phyloP scores from a whole-genome alignment of 192 early-diverging fungal genomes.

The Hyaloraphidium curvatum region DNA sequence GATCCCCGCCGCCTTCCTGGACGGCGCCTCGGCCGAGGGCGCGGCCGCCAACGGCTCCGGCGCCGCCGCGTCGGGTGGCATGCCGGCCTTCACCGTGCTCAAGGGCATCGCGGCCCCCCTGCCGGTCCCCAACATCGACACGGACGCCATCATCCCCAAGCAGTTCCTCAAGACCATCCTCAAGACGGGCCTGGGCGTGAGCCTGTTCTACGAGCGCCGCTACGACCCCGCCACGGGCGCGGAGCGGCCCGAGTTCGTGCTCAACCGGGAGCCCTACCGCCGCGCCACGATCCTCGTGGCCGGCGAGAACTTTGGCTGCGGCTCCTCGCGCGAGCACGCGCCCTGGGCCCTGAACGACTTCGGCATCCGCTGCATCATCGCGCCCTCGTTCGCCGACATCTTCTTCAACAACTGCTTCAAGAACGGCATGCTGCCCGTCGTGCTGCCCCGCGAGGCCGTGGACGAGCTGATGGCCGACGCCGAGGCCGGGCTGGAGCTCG shows the following conservation, averaged over 20 bases:
- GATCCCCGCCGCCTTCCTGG: background rate
- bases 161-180: constrained; percentile 60
- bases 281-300: constrained; percentile 30
- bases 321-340: constrained; percentile 46
- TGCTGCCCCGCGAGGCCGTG: constrained; percentile 10
- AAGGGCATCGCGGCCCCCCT: constrained; percentile 38
- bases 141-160: constrained; percentile 57
- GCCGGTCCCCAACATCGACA: constrained; percentile 40
- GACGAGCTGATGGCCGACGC: constrained; percentile 25
- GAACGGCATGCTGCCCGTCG: constrained; percentile 47
- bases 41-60: constrained; percentile 5
- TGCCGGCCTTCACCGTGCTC: constrained; percentile 36
- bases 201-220: constrained; percentile 39
- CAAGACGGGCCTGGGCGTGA: constrained; percentile 38
- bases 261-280: constrained; percentile 34
- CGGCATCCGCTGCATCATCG: constrained; percentile 48
- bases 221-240: constrained; percentile 23
- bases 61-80: constrained; percentile 15
- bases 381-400: constrained; percentile 48
- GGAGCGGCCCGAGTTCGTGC: constrained; percentile 34
- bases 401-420: constrained; percentile 54
- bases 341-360: constrained; percentile 55
- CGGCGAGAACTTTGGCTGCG: constrained; percentile 49
- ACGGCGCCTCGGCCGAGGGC: background rate
- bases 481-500: constrained; percentile 18